These are phyloP conservation scores for Arthromyces matolae DNA, from an alignment of 768 basidiomycete genomes.

Conservation along the genomic window DNA sequence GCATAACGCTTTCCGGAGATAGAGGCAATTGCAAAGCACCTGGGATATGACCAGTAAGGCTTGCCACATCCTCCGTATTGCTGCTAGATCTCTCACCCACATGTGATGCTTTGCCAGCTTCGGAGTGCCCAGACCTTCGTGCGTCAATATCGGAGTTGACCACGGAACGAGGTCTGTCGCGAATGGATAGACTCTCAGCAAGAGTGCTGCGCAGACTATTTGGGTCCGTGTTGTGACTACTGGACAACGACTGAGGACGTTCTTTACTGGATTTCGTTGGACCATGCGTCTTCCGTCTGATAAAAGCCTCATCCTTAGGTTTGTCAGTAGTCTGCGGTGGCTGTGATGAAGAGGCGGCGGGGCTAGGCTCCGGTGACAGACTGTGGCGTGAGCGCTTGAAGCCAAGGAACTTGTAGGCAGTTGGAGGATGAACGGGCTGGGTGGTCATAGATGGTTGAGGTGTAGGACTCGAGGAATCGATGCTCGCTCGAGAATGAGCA, in stretches of 20 bases:
- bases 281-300: conserved; percentile 7
- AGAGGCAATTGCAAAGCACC: too few species aligned
- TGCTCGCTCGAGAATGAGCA: conserved; percentile 43
- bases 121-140: conserved; percentile 11
- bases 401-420: conserved; percentile 61
- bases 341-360: conserved; percentile 24
- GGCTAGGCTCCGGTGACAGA: conserved; percentile 39
- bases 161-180: conserved; percentile 13
- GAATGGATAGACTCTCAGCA: conserved; percentile 27
- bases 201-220: conserved; percentile 51
- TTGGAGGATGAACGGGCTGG: conserved; percentile 42
- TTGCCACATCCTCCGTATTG: conserved; percentile 26
- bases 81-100: conserved; percentile 26
- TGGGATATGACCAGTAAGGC: conserved; percentile 21
- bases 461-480: conserved; percentile 37
- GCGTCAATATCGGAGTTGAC: conserved; percentile 10
- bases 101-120: conserved; percentile 28
- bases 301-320: conserved; percentile 9
- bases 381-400: conserved; percentile 67
- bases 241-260: conserved; percentile 52
- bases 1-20: conserved; percentile 23
- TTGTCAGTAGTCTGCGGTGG: not conserved
- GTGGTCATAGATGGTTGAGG: conserved; percentile 27
- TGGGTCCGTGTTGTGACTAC: conserved; percentile 45
- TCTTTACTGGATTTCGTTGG: conserved; percentile 24